Conservation (phyloP, 768 basidiomycete species). For the Termitomyces sp. region DNA sequence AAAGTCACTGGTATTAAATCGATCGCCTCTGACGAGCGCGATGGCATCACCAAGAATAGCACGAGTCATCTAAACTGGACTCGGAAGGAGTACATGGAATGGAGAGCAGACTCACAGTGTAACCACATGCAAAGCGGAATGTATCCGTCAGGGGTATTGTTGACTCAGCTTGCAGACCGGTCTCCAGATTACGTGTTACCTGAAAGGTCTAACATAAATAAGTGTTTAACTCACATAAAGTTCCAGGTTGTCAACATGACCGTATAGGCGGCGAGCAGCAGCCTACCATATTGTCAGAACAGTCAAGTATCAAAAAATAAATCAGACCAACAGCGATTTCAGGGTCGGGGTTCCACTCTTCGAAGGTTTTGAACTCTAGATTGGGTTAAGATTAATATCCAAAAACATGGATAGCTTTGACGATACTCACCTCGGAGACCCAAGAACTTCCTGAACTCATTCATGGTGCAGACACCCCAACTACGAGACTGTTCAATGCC, state of each 20-base stretch:
- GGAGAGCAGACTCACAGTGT: slow-evolving; percentile 16
- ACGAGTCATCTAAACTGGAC: slow-evolving; percentile 29
- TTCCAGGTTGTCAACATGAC: slow-evolving; percentile 28
- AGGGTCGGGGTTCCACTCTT: slow-evolving; percentile 49
- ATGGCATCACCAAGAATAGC: slow-evolving; percentile 51
- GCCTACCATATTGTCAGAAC: not conserved
- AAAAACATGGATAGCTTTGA: not conserved
- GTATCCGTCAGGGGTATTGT: slow-evolving; percentile 24
- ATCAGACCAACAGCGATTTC: slow-evolving; percentile 32
- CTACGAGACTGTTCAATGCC: slow-evolving; percentile 46
- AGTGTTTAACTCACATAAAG: slow-evolving; percentile 21
- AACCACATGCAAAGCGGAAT: slow-evolving; percentile 23
- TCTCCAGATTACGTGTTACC: slow-evolving; percentile 2
- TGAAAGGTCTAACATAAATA: not conserved
- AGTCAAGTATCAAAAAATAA: not conserved
- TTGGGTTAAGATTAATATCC: not conserved
- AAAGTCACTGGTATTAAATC: slow-evolving; percentile 47
- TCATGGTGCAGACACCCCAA: slow-evolving; percentile 55
- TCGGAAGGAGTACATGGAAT: not conserved
- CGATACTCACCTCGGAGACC: slow-evolving; percentile 33
- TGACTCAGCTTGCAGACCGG: slow-evolving; percentile 27
- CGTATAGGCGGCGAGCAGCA: slow-evolving; percentile 26
- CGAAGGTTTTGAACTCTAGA: slow-evolving; percentile 37
- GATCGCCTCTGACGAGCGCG: slow-evolving; percentile 45
- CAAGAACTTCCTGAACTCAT: slow-evolving; percentile 48